Percentiles rank a stretch among this genome's conserved stretches.
Evolutionary conservation across 2,329 filamentous ascomycete genomes (phyloP).

Genomic region (Penicillium sumatraense): DNA sequence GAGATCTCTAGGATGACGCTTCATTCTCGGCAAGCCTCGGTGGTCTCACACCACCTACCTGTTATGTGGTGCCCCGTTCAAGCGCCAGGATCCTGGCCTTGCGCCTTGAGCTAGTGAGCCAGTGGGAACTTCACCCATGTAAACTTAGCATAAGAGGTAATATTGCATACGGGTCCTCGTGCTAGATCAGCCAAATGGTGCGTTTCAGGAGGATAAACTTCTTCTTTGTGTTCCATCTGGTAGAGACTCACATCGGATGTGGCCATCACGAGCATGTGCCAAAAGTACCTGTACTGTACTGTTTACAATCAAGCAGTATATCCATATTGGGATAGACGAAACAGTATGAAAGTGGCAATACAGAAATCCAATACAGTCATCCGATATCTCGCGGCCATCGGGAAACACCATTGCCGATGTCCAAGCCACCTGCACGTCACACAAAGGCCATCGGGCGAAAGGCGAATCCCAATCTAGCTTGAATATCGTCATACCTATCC

Average conservation of each 20-base stretch:
- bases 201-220: conserved; percentile 1
- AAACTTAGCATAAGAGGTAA: background rate
- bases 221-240: conserved; percentile 1
- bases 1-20: background rate
- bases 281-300: too few relatives aligned
- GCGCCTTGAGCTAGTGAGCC: conserved; percentile 17
- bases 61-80: conserved; percentile 12
- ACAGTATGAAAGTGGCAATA: conserved; percentile 2
- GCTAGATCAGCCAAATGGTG: background rate
- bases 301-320: background rate
- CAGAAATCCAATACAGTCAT: background rate
- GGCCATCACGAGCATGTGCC: background rate
- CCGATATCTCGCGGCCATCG: conserved; percentile 5
- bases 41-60: conserved; percentile 13
- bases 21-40: conserved; percentile 21
- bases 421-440: conserved; percentile 19
- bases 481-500: background rate
- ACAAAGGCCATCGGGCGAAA: conserved; percentile 21
- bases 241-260: too few relatives aligned
- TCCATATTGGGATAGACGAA: background rate
- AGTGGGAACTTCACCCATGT: conserved; percentile 14
- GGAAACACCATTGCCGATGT: conserved; percentile 5
- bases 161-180: background rate
- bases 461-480: conserved; percentile 6
- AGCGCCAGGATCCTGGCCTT: conserved; percentile 9